Evolutionary conservation across 306 rosid species (phyloP).

Genomic region (Ormosia semicastrata): DNA sequence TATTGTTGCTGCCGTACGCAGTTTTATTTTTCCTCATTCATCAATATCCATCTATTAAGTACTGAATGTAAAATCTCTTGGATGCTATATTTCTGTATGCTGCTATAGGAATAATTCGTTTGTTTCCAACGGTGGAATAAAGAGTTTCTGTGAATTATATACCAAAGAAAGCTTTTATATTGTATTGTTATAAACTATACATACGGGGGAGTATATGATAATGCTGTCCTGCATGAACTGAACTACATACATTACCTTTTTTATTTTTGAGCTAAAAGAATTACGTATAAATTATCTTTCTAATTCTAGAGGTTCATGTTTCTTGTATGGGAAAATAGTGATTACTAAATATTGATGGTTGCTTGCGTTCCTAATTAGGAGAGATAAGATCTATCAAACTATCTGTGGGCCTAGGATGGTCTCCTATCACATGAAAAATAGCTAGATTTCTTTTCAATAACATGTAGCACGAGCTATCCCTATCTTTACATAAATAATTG

Average conservation of each 20-base stretch:
- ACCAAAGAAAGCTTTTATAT: not conserved
- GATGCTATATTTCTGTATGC: not conserved
- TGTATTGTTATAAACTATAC: not conserved
- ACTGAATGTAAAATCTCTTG: not conserved
- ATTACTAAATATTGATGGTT: slow-evolving; percentile 42
- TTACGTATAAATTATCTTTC: not conserved
- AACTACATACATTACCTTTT: not conserved
- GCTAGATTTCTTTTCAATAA: slow-evolving; percentile 52
- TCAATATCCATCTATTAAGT: not conserved
- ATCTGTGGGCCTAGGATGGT: slow-evolving; percentile 59
- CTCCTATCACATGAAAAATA: slow-evolving; percentile 57
- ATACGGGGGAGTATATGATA: not conserved
- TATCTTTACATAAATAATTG: slow-evolving; percentile 50
- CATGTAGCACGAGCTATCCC: slow-evolving; percentile 50
- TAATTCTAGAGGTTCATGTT: slow-evolving; percentile 25
- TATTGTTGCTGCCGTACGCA: not conserved
- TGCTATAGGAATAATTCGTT: not conserved
- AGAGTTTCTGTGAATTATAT: not conserved
- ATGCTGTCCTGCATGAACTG: not conserved
- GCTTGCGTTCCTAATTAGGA: slow-evolving; percentile 42
- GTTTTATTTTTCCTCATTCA: not conserved
- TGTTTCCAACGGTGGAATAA: slow-evolving; percentile 7
- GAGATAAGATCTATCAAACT: slow-evolving; percentile 38
- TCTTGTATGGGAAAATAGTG: slow-evolving; percentile 30
- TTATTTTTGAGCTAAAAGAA: not conserved